phyloP scores from a whole-genome alignment of 2,329 filamentous ascomycete genomes.

The Rhynchosporium graminicola region DNA sequence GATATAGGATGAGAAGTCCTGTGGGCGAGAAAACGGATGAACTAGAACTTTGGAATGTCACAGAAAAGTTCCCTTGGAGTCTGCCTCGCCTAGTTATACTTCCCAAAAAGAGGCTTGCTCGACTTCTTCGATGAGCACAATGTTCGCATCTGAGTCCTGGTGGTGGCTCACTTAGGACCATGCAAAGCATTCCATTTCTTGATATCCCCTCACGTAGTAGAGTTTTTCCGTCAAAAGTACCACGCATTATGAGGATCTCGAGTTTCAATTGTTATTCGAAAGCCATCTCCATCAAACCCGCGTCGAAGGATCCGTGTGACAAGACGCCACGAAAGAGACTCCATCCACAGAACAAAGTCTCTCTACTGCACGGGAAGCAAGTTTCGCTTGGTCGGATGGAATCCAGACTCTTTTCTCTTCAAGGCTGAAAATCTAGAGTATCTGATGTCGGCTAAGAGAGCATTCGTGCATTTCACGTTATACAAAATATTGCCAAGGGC shows the following conservation, averaged over 20 bases:
- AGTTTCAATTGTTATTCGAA: neutral
- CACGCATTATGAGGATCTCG: neutral
- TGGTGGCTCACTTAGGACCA: no score
- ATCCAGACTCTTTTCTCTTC: neutral
- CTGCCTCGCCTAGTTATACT: neutral
- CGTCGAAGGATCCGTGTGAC: neutral
- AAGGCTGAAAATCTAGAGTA: neutral
- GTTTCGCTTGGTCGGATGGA: neutral
- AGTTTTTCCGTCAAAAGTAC: neutral
- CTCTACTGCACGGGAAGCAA: neutral
- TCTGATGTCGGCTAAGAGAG: neutral
- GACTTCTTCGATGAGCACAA: neutral
- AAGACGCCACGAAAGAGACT: neutral
- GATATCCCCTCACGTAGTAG: no score
- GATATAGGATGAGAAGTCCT: neutral
- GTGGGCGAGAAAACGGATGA: no score
- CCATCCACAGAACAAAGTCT: neutral
- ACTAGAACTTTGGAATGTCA: no score
- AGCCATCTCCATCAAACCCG: conserved; percentile 5
- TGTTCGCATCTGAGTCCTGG: no score
- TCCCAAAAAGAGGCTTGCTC: neutral
- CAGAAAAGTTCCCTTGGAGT: neutral
- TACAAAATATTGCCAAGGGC: neutral
- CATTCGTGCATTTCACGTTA: neutral
- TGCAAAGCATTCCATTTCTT: no score